Evolutionary conservation across 2,329 filamentous ascomycete species (phyloP).

Genomic region (Pseudocercospora crystallina): DNA sequence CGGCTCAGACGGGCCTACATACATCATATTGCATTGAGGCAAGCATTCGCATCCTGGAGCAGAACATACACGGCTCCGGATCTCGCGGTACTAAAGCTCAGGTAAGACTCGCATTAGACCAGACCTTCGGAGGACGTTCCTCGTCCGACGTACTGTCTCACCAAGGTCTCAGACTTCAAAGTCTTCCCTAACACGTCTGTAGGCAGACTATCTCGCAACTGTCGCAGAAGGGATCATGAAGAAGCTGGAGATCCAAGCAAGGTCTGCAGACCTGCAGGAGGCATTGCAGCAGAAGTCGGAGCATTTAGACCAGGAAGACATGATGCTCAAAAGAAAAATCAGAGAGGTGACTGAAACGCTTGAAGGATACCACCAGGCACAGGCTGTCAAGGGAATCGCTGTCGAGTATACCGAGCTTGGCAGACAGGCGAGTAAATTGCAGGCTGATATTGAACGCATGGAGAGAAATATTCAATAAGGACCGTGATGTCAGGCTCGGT

Average conservation of each 20-base stretch:
- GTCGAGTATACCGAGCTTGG: constrained; percentile 38
- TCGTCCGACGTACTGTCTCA: too few relatives aligned
- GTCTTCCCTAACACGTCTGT: too few relatives aligned
- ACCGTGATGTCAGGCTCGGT: too few relatives aligned
- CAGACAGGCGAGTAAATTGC: constrained; percentile 29
- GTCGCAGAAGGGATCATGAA: constrained; percentile 44
- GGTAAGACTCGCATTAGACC: too few relatives aligned
- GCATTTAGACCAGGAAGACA: constrained; percentile 33
- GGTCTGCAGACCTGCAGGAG: constrained; percentile 26
- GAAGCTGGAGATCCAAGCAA: constrained; percentile 38
- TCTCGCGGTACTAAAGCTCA: constrained; percentile 42
- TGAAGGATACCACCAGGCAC: constrained; percentile 39
- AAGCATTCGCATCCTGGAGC: constrained; percentile 47
- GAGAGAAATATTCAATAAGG: constrained; percentile 10
- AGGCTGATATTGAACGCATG: constrained; percentile 36
- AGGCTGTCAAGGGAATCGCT: constrained; percentile 41
- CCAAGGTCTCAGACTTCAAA: too few relatives aligned
- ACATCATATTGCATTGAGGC: constrained; percentile 39
- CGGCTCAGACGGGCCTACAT: constrained; percentile 39
- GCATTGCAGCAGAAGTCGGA: constrained; percentile 36
- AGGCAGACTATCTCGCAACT: constrained; percentile 44
- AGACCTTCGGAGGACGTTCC: too few relatives aligned
- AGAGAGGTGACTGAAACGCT: constrained; percentile 36
- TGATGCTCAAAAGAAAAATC: constrained; percentile 34
- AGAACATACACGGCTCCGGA: constrained; percentile 47